phyloP scores from a whole-genome alignment of 2,329 filamentous ascomycete genomes.

The Xylariaceae sp. region DNA sequence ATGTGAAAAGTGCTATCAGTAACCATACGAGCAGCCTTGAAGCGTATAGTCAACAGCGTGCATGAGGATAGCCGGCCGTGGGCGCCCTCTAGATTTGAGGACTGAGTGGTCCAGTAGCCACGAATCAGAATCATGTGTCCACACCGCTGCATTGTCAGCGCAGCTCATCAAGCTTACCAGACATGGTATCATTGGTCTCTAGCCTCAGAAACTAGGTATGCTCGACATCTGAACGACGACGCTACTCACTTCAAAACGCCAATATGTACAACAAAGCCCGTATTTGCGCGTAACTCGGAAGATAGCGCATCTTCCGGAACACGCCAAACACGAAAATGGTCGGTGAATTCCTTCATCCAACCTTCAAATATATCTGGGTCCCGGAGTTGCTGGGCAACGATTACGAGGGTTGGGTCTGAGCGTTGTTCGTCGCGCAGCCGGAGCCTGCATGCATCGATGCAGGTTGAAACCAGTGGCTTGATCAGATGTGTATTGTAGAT shows the following conservation, averaged over 20 bases:
- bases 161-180: no score
- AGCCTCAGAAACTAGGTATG: no score
- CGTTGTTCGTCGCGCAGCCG: slow-evolving; percentile 31
- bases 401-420: slow-evolving; percentile 60
- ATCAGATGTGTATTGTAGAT: slow-evolving; percentile 92
- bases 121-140: no score
- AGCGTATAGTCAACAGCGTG: no score
- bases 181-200: no score
- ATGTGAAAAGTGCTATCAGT: no score
- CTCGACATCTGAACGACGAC: not conserved
- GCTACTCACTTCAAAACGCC: slow-evolving; percentile 54
- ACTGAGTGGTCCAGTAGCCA: no score
- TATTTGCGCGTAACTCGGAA: slow-evolving; percentile 56
- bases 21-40: no score
- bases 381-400: slow-evolving; percentile 87
- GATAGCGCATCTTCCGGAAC: slow-evolving; percentile 64
- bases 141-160: no score
- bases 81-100: no score
- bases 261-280: slow-evolving; percentile 81
- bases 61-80: no score
- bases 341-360: slow-evolving; percentile 71
- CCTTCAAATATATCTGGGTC: slow-evolving; percentile 79
- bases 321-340: slow-evolving; percentile 71
- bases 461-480: slow-evolving; percentile 77
- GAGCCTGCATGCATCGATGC: slow-evolving; percentile 68